Conservation (phyloP, 2,329 filamentous ascomycete species). For the Pezicula neosporulosa region DNA sequence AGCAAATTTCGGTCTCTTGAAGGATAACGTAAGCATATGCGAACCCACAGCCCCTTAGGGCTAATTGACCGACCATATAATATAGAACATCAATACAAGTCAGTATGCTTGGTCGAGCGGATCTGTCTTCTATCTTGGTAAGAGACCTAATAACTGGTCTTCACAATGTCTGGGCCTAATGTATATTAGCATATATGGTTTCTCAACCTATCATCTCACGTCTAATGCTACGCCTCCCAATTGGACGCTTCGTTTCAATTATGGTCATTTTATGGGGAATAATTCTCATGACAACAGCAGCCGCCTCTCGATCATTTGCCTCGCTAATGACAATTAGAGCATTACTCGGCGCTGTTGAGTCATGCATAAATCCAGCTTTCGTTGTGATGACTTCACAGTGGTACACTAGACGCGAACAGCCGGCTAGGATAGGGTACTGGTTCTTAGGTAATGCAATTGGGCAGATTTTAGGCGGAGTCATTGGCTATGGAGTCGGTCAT, state of each 20-base stretch:
- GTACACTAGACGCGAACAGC: no score
- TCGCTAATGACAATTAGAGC: no score
- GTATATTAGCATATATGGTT: conserved; percentile 49
- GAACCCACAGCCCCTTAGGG: no score
- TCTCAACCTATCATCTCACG: conserved; percentile 50
- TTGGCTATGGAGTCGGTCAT: no score
- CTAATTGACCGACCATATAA: no score
- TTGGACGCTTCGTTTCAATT: conserved; percentile 45
- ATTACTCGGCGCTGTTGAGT: no score
- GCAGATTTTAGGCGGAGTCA: no score
- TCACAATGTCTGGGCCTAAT: no score
- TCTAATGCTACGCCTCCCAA: conserved; percentile 46
- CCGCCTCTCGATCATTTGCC: conserved; percentile 16
- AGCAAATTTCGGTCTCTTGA: conserved; percentile 41
- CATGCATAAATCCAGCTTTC: no score
- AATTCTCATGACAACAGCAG: conserved; percentile 29
- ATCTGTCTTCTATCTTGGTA: conserved; percentile 47
- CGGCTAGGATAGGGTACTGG: no score
- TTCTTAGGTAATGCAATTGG: no score
- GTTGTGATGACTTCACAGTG: no score
- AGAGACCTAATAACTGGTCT: conserved; percentile 33
- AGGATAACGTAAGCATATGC: conserved; percentile 26
- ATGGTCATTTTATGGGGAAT: conserved; percentile 48
- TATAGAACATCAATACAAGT: conserved; percentile 37
- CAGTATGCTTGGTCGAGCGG: conserved; percentile 44